A percentile compares a stretch with the other conserved stretches of the same genome.
phyloP scores from a whole-genome alignment of 371 early-diverging fungal genomes.

The Mortierella sp. region DNA sequence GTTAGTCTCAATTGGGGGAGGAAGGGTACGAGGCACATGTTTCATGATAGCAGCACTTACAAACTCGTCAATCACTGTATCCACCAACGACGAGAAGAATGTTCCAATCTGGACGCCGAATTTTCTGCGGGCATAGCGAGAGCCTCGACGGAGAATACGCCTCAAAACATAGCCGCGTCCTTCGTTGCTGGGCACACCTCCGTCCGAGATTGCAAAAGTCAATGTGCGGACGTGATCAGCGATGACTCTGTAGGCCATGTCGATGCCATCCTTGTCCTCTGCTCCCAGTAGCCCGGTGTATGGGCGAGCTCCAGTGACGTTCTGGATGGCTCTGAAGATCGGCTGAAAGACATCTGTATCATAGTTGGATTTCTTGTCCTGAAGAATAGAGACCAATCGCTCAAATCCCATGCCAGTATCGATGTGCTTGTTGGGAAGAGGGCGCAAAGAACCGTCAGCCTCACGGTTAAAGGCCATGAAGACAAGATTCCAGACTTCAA shows the following conservation, averaged over 20 bases:
- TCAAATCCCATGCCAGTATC: slow-evolving; percentile 99
- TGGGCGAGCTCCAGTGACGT: slow-evolving; percentile 85
- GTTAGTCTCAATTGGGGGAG: too few relatives aligned
- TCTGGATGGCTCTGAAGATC: slow-evolving; percentile 87
- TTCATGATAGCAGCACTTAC: too few relatives aligned
- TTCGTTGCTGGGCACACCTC: slow-evolving; percentile 97
- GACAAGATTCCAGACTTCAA: slow-evolving; percentile 99
- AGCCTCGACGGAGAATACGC: slow-evolving; percentile 98
- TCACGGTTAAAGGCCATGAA: slow-evolving; percentile 99
- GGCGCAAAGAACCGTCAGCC: slow-evolving; percentile 87
- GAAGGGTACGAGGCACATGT: slow-evolving; percentile 1
- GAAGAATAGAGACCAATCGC: slow-evolving; percentile 97
- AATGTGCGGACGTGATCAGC: slow-evolving; percentile 99
- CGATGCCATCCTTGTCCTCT: slow-evolving; percentile 93
- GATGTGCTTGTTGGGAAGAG: slow-evolving; percentile 97
- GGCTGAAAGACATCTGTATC: slow-evolving; percentile 96
- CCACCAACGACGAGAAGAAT: slow-evolving; percentile 93
- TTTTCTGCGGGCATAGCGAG: slow-evolving; percentile 94
- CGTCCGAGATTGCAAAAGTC: slow-evolving; percentile 97
- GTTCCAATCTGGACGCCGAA: slow-evolving; percentile 89
- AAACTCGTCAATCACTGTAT: slow-evolving; percentile 77
- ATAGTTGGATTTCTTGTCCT: slow-evolving; percentile 98
- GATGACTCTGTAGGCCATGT: slow-evolving; percentile 99
- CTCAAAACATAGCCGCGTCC: slow-evolving; percentile 99
- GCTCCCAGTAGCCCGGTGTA: slow-evolving; percentile 91